Conservation (phyloP, 164 flowering plant species). For the Kingdonia uniflora region DNA sequence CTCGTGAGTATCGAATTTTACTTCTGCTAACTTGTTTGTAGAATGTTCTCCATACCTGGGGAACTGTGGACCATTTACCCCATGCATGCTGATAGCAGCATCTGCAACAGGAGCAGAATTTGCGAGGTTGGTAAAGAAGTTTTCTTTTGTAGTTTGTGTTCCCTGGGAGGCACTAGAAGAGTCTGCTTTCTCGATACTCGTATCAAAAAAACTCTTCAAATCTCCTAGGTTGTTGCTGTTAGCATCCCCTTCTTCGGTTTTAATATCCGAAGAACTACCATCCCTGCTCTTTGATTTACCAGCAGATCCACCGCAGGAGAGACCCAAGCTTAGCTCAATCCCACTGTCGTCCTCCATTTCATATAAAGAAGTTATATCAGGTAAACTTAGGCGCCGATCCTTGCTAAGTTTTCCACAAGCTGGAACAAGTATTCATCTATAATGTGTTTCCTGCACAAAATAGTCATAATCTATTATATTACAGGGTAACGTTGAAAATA, state of each 20-base stretch:
- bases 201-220: conserved; percentile 47
- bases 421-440: too few species aligned
- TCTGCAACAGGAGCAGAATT: conserved; percentile 29
- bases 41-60: conserved; percentile 24
- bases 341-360: conserved; percentile 82
- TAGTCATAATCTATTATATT: too few species aligned
- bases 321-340: conserved; percentile 79
- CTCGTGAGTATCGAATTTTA: conserved; percentile 17
- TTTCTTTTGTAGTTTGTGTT: conserved; percentile 26
- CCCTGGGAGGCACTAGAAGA: conserved; percentile 19
- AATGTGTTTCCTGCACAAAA: too few species aligned
- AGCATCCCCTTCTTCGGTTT: conserved; percentile 42
- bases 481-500: too few species aligned
- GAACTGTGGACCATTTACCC: conserved; percentile 9
- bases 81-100: conserved; percentile 31
- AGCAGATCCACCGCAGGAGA: conserved; percentile 62
- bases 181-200: conserved; percentile 33
- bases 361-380: not conserved
- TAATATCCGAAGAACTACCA: conserved; percentile 34
- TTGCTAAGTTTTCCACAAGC: too few species aligned
- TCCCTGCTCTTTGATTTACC: conserved; percentile 43
- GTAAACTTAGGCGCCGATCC: too few species aligned
- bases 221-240: conserved; percentile 40
- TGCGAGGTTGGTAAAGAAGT: conserved; percentile 50
- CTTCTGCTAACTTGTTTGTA: conserved; percentile 29